Percentiles rank a stretch among this genome's conserved stretches.
These are phyloP conservation scores for Juglanconis juglandina DNA, from an alignment of 2,329 filamentous ascomycete genomes.

Conservation along the genomic window DNA sequence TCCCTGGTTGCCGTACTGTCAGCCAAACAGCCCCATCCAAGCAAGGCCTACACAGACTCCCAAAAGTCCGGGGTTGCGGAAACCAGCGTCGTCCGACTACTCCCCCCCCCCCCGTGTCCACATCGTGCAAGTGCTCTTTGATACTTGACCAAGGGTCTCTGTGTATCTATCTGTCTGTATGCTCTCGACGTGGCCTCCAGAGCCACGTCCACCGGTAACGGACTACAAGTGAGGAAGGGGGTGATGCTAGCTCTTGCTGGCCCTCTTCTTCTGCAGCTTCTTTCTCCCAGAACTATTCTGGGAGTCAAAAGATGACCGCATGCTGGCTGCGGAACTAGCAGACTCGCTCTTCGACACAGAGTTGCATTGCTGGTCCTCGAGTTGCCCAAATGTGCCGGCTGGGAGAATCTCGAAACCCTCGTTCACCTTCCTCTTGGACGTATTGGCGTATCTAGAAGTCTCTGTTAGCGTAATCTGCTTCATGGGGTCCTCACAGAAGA, in stretches of 20 bases:
- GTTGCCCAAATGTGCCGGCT: slow-evolving; percentile 33
- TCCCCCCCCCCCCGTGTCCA: too few species aligned
- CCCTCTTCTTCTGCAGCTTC: slow-evolving; percentile 14
- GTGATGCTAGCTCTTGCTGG: slow-evolving; percentile 2
- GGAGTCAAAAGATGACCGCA: slow-evolving; percentile 11
- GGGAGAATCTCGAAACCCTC: slow-evolving; percentile 37
- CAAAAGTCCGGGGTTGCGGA: too few species aligned
- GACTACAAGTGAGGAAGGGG: too few species aligned
- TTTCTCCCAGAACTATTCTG: slow-evolving; percentile 4
- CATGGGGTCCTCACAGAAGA: background rate
- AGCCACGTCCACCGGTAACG: too few species aligned
- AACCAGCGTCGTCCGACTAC: too few species aligned
- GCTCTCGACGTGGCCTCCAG: too few species aligned
- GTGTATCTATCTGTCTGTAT: too few species aligned
- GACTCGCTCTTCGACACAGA: background rate
- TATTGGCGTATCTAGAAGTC: slow-evolving; percentile 28
- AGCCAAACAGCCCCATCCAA: too few species aligned
- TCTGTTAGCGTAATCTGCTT: background rate
- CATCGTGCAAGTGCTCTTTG: too few species aligned
- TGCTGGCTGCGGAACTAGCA: background rate
- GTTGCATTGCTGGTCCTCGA: slow-evolving; percentile 1
- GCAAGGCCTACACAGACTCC: too few species aligned
- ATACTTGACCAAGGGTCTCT: too few species aligned
- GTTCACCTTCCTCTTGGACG: slow-evolving; percentile 33
- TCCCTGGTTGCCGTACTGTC: too few species aligned